Percentiles rank a stretch among this genome's conserved stretches.
Conservation (phyloP, 75 land plant species). For the Adiantum capillusveneris region DNA sequence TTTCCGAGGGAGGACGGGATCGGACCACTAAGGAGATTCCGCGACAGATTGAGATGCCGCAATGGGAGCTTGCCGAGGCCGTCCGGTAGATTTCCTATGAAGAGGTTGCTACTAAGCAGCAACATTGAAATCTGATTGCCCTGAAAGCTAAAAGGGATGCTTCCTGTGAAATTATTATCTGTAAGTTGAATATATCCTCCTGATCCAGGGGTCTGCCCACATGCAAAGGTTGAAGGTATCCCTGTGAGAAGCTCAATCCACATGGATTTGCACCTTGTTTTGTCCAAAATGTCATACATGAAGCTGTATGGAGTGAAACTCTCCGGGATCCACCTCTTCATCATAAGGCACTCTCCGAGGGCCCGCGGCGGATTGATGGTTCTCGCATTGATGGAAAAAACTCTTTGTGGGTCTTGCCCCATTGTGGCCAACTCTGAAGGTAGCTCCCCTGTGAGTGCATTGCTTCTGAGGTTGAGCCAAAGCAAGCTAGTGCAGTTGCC, state of each 20-base stretch:
- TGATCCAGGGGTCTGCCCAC: constrained; percentile 13
- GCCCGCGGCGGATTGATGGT: constrained; percentile 10
- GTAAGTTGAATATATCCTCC: constrained; percentile 50
- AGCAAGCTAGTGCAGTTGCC: constrained; percentile 18
- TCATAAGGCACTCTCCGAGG: constrained; percentile 54
- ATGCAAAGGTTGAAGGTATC: constrained; percentile 30
- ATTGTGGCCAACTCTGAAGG: constrained; percentile 43
- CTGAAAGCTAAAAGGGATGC: constrained; percentile 23
- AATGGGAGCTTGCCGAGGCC: constrained; percentile 30
- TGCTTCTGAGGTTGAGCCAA: constrained; percentile 22
- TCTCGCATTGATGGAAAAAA: constrained; percentile 25
- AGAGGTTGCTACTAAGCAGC: constrained; percentile 31
- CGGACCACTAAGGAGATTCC: constrained; percentile 39
- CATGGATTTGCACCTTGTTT: constrained; percentile 33
- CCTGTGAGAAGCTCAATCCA: constrained; percentile 58
- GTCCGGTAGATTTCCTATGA: constrained; percentile 40
- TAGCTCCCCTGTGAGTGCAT: constrained; percentile 19
- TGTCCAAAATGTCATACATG: constrained; percentile 35
- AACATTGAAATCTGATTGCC: constrained; percentile 12
- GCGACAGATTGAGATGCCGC: constrained; percentile 41
- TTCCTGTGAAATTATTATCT: constrained; percentile 42
- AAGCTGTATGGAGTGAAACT: constrained; percentile 56
- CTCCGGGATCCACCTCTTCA: constrained; percentile 78
- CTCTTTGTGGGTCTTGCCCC: constrained; percentile 31
- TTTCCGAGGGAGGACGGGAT: constrained; percentile 42